Percentiles rank a stretch among this genome's conserved stretches.
These are phyloP conservation scores for Blastomyces percursus DNA, from an alignment of 2,329 filamentous ascomycete species.

Conservation along the genomic window DNA sequence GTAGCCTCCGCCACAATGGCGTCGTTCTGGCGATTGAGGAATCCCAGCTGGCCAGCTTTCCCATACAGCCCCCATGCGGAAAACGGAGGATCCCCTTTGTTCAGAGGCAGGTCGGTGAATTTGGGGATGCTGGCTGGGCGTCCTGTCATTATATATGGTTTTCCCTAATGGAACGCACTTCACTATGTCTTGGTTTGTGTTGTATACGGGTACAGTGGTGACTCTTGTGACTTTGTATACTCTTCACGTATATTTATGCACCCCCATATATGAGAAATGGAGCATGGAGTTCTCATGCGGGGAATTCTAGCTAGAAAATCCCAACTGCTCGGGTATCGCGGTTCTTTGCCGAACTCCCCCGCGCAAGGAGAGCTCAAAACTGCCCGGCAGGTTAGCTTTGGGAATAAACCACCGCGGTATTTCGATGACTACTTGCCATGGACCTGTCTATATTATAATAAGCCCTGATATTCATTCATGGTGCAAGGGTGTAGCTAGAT, in stretches of 20 bases:
- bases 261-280: not conserved
- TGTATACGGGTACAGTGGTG: not conserved
- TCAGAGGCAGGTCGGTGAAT: conserved; percentile 13
- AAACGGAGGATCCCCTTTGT: conserved; percentile 11
- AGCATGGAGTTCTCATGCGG: not conserved
- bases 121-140: conserved; percentile 11
- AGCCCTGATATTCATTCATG: not conserved
- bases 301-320: not conserved
- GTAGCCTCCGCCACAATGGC: conserved; percentile 43
- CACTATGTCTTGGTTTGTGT: not conserved
- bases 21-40: conserved; percentile 50
- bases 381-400: not conserved
- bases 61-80: conserved; percentile 43
- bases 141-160: conserved; percentile 5
- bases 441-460: not conserved
- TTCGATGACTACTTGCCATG: not conserved
- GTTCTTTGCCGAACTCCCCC: not conserved
- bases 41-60: conserved; percentile 47
- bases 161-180: not conserved
- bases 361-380: not conserved
- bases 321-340: not conserved
- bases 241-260: not conserved
- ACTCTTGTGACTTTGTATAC: not conserved
- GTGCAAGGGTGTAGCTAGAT: not conserved
- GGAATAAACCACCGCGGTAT: not conserved